Base-by-base conservation (phyloP, 2,329 filamentous ascomycete genomes). In the Anthostomella pinea region DNA sequence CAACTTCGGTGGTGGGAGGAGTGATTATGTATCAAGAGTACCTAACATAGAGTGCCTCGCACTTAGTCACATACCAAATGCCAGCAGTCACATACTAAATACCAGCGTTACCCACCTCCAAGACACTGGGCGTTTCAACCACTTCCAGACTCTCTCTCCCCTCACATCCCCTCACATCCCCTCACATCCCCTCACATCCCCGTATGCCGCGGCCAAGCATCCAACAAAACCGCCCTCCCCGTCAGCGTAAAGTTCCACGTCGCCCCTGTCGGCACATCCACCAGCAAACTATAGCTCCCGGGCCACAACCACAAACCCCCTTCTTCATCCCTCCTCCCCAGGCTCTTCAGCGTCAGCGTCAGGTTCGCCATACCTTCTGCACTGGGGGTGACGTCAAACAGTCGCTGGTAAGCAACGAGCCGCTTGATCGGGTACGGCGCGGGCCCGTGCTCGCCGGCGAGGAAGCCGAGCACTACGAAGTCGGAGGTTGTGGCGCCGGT, bases 251-350 rank as follows among this genome's bases (percentile, higher is more conserved):
- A 68, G 26, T 65, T 62, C 39, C 62, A 52, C 18, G 38, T 48
- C 3, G 60, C 52, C 37, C 63, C 49, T 8, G 59, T 62, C 43
- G 61, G 56, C 23, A 59, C 57, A 43, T 70, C 67, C 18, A 70
- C 46, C 26, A 60, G 38, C 13, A 70, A 26, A 13, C 53, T 58
- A 46, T 73, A 74, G 14, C 63, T 52, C 1, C 70, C 70, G 0
- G 69, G 69, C 46, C 69, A 73, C 13, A 74, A 37, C 11, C 69
- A 61, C 33, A 59, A 60, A 43, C 73, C 63, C 2, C 70, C 70
- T 6, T 49, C 53, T 25, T 67, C 64, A 40, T 71, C 64, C 1
- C 63, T 62, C 8, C 70, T 52, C 3, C 64, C 64, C 25, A 75
- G 48, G 35, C 57, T 65, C 0, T 65, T 68, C 1, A 73, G 58